Conservation (phyloP, 2,329 filamentous ascomycete genomes). For the Dothiorella sarmentorum region DNA sequence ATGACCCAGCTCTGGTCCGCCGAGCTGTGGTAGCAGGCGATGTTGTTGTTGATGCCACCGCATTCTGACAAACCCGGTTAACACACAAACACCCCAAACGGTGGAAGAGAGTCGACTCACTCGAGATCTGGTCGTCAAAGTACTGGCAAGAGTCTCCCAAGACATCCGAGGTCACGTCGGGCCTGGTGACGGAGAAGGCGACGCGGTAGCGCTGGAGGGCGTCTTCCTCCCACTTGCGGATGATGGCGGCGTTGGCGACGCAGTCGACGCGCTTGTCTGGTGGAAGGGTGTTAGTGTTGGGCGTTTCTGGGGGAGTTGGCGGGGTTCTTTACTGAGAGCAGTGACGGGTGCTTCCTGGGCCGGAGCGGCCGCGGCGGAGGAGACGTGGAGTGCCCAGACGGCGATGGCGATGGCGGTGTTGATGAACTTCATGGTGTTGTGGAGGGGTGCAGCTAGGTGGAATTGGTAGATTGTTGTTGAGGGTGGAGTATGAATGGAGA, state of each 20-base stretch:
- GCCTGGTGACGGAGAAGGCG: background rate
- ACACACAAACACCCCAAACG: background rate
- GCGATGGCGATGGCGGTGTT: background rate
- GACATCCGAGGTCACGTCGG: background rate
- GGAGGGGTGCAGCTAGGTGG: background rate
- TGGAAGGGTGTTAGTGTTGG: background rate
- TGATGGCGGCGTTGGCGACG: background rate
- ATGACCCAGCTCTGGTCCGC: background rate
- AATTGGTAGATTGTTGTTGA: background rate
- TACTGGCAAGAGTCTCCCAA: background rate
- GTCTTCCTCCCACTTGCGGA: background rate
- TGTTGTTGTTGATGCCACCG: background rate
- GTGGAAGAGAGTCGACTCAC: background rate
- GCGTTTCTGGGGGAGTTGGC: too few relatives aligned
- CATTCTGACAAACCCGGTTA: too few relatives aligned
- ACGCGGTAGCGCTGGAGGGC: background rate
- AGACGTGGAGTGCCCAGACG: background rate
- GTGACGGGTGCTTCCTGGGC: background rate
- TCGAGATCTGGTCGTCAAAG: background rate
- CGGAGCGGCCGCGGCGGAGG: background rate
- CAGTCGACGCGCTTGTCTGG: background rate
- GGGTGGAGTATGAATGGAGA: background rate
- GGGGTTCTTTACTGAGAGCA: background rate
- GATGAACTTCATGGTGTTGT: background rate
- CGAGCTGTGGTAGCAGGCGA: background rate